phyloP scores from a whole-genome alignment of 257 asterid species.

The Solanum acaule region DNA sequence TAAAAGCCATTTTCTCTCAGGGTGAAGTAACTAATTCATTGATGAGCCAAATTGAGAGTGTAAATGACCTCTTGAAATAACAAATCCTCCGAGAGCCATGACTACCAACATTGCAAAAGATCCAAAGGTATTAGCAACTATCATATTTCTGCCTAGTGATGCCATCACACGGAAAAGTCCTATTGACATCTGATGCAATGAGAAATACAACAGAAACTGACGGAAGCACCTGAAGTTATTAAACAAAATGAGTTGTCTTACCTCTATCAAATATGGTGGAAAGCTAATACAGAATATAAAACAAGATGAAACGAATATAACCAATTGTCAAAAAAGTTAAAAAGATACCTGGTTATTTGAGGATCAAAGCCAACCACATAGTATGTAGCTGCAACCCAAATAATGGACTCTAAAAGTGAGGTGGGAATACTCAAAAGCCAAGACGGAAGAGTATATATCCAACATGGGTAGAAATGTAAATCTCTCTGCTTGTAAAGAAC shows the following conservation, averaged over 20 bases:
- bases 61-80: constrained; percentile 64
- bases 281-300: not conserved
- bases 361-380: constrained; percentile 89
- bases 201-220: constrained; percentile 55
- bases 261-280: not conserved
- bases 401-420: constrained; percentile 54
- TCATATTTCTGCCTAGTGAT: constrained; percentile 72
- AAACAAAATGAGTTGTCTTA: not conserved
- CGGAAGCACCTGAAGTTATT: constrained; percentile 46
- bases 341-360: constrained; percentile 46
- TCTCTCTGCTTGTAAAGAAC: constrained; percentile 88
- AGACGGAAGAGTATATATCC: constrained; percentile 80
- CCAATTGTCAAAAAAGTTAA: not conserved
- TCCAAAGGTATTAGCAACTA: constrained; percentile 87
- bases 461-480: constrained; percentile 71
- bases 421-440: constrained; percentile 77
- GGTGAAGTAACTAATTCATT: not conserved
- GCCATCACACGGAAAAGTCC: constrained; percentile 86
- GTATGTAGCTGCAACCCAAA: constrained; percentile 78
- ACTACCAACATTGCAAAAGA: constrained; percentile 77
- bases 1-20: not conserved
- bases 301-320: not conserved
- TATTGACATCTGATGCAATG: constrained; percentile 84
- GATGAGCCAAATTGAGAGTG: not conserved
- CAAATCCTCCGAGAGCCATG: constrained; percentile 84